Evolutionary conservation across 306 rosid species (phyloP).

Genomic region (Pterocarpus macrocarpus): DNA sequence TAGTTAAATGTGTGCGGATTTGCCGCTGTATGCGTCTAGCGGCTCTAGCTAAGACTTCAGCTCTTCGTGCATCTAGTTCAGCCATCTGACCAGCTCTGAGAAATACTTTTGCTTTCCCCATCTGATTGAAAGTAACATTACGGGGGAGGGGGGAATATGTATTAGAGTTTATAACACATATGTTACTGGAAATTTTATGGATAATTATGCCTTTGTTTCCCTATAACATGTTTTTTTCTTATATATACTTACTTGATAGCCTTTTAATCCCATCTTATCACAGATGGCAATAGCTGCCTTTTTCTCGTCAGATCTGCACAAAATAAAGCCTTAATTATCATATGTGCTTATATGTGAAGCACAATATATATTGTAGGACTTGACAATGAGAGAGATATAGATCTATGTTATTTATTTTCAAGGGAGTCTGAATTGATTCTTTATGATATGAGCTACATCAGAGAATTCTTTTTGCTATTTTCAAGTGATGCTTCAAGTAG

Average conservation of each 20-base stretch:
- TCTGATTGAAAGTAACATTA: slow-evolving; percentile 53
- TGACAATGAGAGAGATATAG: slow-evolving; percentile 8
- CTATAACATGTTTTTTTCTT: slow-evolving; percentile 27
- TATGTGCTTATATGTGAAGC: slow-evolving; percentile 21
- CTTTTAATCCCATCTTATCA: slow-evolving; percentile 82
- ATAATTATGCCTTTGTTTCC: slow-evolving; percentile 8
- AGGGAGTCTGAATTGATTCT: slow-evolving; percentile 5
- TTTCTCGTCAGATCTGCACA: slow-evolving; percentile 83
- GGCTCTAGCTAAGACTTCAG: slow-evolving; percentile 83
- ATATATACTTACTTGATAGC: slow-evolving; percentile 74
- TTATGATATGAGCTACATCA: slow-evolving; percentile 23
- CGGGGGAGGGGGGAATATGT: neutral
- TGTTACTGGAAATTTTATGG: slow-evolving; percentile 13
- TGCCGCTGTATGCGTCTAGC: slow-evolving; percentile 80
- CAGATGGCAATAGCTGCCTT: slow-evolving; percentile 75
- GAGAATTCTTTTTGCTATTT: slow-evolving; percentile 9
- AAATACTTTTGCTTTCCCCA: slow-evolving; percentile 87
- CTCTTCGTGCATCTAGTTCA: slow-evolving; percentile 85
- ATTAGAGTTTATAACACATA: slow-evolving; percentile 31
- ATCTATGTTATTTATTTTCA: slow-evolving; percentile 19
- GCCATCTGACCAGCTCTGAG: slow-evolving; percentile 98
- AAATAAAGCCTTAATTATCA: slow-evolving; percentile 39
- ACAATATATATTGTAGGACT: slow-evolving; percentile 29
- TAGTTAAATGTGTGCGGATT: slow-evolving; percentile 74
- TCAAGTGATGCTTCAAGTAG: slow-evolving; percentile 38